Evolutionary conservation across 2,329 filamentous ascomycete genomes (phyloP).

Genomic region (Colletotrichum sidae): DNA sequence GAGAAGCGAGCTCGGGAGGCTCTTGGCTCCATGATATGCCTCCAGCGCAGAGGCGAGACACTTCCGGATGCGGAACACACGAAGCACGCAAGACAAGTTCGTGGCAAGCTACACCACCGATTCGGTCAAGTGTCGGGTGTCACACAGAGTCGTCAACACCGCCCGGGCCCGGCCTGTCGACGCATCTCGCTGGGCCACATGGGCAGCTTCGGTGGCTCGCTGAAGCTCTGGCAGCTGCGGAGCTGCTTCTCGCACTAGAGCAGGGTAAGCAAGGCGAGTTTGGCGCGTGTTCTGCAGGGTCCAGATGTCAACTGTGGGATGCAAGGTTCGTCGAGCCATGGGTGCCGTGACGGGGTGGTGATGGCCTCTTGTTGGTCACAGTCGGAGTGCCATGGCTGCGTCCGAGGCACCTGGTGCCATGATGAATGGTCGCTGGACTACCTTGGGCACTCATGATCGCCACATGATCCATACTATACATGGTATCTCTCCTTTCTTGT

Average conservation of each 20-base stretch:
- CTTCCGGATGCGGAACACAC: not conserved
- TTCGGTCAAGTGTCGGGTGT: not conserved
- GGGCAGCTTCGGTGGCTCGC: conserved; percentile 27
- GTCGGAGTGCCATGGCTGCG: too few relatives aligned
- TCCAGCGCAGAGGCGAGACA: not conserved
- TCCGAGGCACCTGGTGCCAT: too few relatives aligned
- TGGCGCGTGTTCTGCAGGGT: conserved; percentile 30
- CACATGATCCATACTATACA: too few relatives aligned
- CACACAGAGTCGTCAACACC: conserved; percentile 5
- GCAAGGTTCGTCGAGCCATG: conserved; percentile 1
- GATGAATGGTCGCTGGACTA: too few relatives aligned
- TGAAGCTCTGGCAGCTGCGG: conserved; percentile 16
- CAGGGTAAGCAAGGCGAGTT: not conserved
- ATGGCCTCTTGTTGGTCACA: not conserved
- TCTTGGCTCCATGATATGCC: conserved; percentile 29
- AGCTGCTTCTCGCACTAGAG: not conserved
- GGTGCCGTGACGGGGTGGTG: not conserved
- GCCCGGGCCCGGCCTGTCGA: conserved; percentile 22
- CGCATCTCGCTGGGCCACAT: conserved; percentile 31
- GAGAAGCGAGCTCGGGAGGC: not conserved
- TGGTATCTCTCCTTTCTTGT: not conserved
- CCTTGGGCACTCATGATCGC: too few relatives aligned
- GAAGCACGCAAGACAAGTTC: not conserved
- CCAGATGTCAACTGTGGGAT: conserved; percentile 19
- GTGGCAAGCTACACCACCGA: not conserved